Percentiles rank a stretch among this genome's conserved stretches.
phyloP scores from a whole-genome alignment of 352 stramenopile genomes.

The Phytophthora ohioensis region DNA sequence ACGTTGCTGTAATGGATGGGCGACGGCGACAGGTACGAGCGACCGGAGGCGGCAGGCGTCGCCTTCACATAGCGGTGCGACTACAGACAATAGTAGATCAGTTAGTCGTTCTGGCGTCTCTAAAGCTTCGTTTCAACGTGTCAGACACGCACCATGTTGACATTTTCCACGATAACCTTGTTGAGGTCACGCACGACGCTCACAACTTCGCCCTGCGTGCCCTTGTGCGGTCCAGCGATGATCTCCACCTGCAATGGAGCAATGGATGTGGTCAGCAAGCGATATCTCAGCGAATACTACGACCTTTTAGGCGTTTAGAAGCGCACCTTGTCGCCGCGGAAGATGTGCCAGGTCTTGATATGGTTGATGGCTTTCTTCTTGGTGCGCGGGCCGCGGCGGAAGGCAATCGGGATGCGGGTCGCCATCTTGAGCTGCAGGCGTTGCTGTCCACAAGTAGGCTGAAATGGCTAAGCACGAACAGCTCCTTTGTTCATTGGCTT shows the following conservation, averaged over 20 bases:
- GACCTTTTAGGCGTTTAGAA: not conserved
- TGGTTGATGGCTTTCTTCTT: conserved; percentile 84
- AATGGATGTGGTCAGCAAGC: not conserved
- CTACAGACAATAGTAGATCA: conserved; percentile 22
- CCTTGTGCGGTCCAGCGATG: conserved; percentile 83
- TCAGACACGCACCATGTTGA: conserved; percentile 78
- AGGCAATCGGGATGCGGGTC: conserved; percentile 80
- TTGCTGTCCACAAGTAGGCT: conserved; percentile 37
- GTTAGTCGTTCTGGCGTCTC: not conserved
- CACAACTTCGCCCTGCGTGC: conserved; percentile 80
- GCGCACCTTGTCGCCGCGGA: conserved; percentile 76
- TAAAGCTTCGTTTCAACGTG: not conserved
- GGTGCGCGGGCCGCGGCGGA: conserved; percentile 76
- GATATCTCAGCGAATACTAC: conserved; percentile 1
- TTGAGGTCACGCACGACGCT: conserved; percentile 83
- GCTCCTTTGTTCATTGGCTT: conserved; percentile 19
- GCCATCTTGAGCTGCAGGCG: conserved; percentile 52
- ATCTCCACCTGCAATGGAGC: conserved; percentile 67
- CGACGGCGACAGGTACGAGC: conserved; percentile 83
- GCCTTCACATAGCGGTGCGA: conserved; percentile 85
- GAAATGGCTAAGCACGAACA: conserved; percentile 1
- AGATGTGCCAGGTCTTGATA: conserved; percentile 86
- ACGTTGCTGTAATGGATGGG: conserved; percentile 92
- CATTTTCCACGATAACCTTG: conserved; percentile 85
- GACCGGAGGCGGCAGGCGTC: conserved; percentile 69